Conservation (phyloP, 345 rosid species). For the Citrus mangshanensis region DNA sequence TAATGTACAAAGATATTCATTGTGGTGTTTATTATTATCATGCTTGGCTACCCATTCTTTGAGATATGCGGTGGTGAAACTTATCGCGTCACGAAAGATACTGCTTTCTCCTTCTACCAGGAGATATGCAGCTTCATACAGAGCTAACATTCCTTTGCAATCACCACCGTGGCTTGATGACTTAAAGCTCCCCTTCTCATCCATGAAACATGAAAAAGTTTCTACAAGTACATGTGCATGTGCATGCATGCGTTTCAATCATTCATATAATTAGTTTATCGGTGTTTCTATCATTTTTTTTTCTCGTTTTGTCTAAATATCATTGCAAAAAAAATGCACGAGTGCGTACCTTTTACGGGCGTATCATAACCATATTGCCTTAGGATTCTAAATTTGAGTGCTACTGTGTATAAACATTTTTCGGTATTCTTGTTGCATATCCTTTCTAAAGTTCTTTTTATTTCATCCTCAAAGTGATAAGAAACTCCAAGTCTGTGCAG, state of each 20-base stretch:
- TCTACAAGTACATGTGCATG: not conserved
- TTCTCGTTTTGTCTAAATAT: not conserved
- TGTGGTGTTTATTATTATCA: not conserved
- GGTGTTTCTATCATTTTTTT: not conserved
- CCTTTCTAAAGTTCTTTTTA: conserved; percentile 7
- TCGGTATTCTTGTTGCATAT: not conserved
- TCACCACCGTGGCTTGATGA: not conserved
- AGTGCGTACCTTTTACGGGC: conserved; percentile 22
- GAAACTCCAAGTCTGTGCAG: conserved; percentile 38
- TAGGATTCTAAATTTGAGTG: conserved; percentile 33
- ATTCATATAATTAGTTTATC: not conserved
- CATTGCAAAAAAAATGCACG: not conserved
- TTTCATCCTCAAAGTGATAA: conserved; percentile 29
- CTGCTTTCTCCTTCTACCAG: conserved; percentile 8
- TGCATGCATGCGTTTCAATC: not conserved
- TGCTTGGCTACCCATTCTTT: not conserved
- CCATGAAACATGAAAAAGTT: not conserved
- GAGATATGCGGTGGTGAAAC: not conserved
- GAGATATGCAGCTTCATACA: conserved; percentile 24
- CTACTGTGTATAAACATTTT: conserved; percentile 17
- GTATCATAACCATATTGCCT: conserved; percentile 30
- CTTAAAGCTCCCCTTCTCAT: not conserved
- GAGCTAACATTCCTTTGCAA: conserved; percentile 2
- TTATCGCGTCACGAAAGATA: not conserved
- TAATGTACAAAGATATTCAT: not conserved